Percentiles rank a stretch among this genome's conserved stretches.
Evolutionary conservation across 148 eudicot species (phyloP).

Genomic region (Fallopia convolvulus): DNA sequence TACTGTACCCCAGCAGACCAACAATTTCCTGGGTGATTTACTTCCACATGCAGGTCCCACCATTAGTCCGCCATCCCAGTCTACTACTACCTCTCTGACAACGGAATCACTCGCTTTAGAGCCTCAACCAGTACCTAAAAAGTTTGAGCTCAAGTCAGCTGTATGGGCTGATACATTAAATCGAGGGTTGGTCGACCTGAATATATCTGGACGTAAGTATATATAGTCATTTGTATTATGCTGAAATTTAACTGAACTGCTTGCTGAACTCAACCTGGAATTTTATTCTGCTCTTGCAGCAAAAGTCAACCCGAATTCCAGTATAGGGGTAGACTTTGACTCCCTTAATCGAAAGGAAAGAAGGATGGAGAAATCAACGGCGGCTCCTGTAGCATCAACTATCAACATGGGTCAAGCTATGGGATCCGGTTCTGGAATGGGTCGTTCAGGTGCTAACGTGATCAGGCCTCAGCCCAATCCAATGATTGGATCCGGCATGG

Average conservation of each 20-base stretch:
- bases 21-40: slow-evolving; percentile 19
- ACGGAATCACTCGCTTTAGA: slow-evolving; percentile 42
- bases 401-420: slow-evolving; percentile 93
- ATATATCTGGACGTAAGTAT: slow-evolving; percentile 88
- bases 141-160: slow-evolving; percentile 82
- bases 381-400: slow-evolving; percentile 46
- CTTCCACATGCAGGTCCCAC: slow-evolving; percentile 32
- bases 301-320: slow-evolving; percentile 73
- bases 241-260: not conserved
- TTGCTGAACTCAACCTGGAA: slow-evolving; percentile 4
- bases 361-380: slow-evolving; percentile 82
- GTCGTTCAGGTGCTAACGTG: slow-evolving; percentile 71
- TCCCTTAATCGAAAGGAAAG: slow-evolving; percentile 90
- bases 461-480: slow-evolving; percentile 49
- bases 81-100: slow-evolving; percentile 29
- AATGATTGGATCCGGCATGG: slow-evolving; percentile 49
- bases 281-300: slow-evolving; percentile 43
- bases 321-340: slow-evolving; percentile 88
- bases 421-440: slow-evolving; percentile 96
- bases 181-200: slow-evolving; percentile 82
- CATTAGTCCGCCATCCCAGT: slow-evolving; percentile 24
- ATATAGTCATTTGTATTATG: not conserved
- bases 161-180: slow-evolving; percentile 96
- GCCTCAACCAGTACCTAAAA: slow-evolving; percentile 54
- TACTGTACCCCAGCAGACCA: slow-evolving; percentile 22